Conservation (phyloP, 148 eudicot species). For the Dysphania ambrosioides region DNA sequence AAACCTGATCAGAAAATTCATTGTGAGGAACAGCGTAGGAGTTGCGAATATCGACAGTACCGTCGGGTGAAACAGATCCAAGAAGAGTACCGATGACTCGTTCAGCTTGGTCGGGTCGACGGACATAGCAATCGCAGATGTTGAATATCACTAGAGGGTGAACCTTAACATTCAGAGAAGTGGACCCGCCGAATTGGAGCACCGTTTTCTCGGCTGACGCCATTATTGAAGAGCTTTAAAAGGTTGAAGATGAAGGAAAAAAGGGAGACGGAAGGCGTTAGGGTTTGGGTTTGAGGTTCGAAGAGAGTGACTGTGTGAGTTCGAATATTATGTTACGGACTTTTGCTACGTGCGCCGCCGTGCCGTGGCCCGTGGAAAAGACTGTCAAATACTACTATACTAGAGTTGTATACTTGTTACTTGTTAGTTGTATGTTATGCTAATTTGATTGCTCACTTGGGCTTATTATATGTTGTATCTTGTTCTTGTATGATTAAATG, state of each 20-base stretch:
- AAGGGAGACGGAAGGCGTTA: background rate
- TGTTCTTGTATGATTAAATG: too few species aligned
- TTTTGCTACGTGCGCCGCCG: too few species aligned
- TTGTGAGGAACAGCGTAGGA: conserved; percentile 91
- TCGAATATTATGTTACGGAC: too few species aligned
- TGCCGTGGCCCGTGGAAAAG: too few species aligned
- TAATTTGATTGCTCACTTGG: too few species aligned
- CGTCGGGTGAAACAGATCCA: conserved; percentile 78
- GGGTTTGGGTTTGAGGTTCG: background rate
- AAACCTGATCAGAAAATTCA: conserved; percentile 86
- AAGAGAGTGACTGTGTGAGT: background rate
- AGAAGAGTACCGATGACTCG: conserved; percentile 91
- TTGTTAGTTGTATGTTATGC: too few species aligned
- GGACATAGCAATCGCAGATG: conserved; percentile 78
- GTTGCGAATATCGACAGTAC: conserved; percentile 81
- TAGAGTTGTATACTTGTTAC: too few species aligned
- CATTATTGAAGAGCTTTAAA: conserved; percentile 30
- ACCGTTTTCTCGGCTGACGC: conserved; percentile 54
- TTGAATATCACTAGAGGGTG: conserved; percentile 90
- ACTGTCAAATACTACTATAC: too few species aligned
- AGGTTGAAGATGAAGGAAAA: background rate
- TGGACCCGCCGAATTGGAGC: conserved; percentile 47
- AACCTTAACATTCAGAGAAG: conserved; percentile 56
- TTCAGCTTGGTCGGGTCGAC: conserved; percentile 91
- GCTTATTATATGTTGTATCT: too few species aligned